A percentile compares a stretch with the other conserved stretches of the same genome.
phyloP scores from a whole-genome alignment of 1,139 yeast species.

The Candida tropicalis region DNA sequence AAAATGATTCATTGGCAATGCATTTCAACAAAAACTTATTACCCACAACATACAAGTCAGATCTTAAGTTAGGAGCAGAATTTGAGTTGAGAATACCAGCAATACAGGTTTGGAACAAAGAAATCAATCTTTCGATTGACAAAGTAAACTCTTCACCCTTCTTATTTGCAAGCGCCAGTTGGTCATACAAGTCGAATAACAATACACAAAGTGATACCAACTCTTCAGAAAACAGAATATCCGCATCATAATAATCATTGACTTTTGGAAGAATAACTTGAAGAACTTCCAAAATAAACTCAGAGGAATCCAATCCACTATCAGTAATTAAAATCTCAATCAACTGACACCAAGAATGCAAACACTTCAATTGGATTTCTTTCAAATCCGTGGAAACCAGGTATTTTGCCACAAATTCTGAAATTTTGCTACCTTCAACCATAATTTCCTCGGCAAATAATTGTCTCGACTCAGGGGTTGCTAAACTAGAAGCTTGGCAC shows the following conservation, averaged over 20 bases:
- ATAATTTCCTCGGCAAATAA: constrained; percentile 30
- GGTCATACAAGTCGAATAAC: constrained; percentile 64
- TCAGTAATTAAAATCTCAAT: constrained; percentile 74
- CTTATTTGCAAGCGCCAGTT: constrained; percentile 30
- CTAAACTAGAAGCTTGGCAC: constrained; percentile 25
- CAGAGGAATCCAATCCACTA: constrained; percentile 33
- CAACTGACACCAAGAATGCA: constrained; percentile 83
- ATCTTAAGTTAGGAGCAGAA: constrained; percentile 67
- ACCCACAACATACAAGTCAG: constrained; percentile 76
- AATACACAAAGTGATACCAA: constrained; percentile 75
- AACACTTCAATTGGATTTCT: constrained; percentile 56
- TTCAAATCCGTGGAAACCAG: constrained; percentile 50
- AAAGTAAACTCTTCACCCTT: constrained; percentile 35
- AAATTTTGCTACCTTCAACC: constrained; percentile 29
- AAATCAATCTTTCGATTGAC: constrained; percentile 54
- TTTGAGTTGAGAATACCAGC: constrained; percentile 71
- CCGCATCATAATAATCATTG: constrained; percentile 69
- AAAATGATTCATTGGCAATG: constrained; percentile 38
- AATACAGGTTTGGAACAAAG: constrained; percentile 73
- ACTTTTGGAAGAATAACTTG: constrained; percentile 77
- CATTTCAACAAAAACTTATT: constrained; percentile 65
- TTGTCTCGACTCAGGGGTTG: constrained; percentile 23
- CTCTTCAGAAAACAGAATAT: constrained; percentile 71
- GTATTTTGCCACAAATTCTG: constrained; percentile 44
- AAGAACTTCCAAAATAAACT: constrained; percentile 74